Percentiles rank a stretch among this genome's conserved stretches.
phyloP scores from a whole-genome alignment of 768 basidiomycete genomes.

The Pholiota conissans region DNA sequence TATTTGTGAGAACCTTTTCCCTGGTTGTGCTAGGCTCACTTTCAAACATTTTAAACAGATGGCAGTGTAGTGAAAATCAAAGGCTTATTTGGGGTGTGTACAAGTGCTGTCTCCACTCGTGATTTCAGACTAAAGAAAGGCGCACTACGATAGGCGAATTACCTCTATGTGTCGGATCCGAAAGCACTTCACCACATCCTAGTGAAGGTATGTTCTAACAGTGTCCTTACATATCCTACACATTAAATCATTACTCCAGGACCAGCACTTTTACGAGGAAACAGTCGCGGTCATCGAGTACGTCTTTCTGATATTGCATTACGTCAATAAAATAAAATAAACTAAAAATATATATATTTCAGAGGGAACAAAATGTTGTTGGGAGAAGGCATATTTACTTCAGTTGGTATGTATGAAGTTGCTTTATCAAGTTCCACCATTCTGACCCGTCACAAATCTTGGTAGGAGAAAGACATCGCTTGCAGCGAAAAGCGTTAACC shows the following conservation, averaged over 20 bases:
- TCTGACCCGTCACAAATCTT: no score
- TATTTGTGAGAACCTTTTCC: conserved; percentile 7
- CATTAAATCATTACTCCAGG: conserved; percentile 24
- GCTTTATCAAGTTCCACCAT: no score
- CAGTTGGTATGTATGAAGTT: neutral
- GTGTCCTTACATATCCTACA: no score
- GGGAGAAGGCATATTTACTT: neutral
- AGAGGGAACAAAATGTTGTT: neutral
- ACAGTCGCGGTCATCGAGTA: conserved; percentile 26
- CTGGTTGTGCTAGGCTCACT: no score
- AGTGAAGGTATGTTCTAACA: conserved; percentile 28
- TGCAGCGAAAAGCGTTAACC: conserved; percentile 44
- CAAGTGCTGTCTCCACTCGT: neutral
- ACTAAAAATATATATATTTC: neutral
- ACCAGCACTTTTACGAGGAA: conserved; percentile 31
- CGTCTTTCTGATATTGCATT: neutral
- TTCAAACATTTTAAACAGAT: neutral
- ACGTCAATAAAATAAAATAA: neutral
- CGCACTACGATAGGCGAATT: conserved; percentile 20
- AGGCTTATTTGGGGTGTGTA: neutral
- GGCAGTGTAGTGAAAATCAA: neutral
- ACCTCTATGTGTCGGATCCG: conserved; percentile 44
- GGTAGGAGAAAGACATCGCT: conserved; percentile 41
- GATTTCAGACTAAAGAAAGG: neutral
- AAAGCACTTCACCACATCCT: conserved; percentile 45